Base-by-base conservation (phyloP, 129 eudicot genomes). In the Artemisia tridentata region DNA sequence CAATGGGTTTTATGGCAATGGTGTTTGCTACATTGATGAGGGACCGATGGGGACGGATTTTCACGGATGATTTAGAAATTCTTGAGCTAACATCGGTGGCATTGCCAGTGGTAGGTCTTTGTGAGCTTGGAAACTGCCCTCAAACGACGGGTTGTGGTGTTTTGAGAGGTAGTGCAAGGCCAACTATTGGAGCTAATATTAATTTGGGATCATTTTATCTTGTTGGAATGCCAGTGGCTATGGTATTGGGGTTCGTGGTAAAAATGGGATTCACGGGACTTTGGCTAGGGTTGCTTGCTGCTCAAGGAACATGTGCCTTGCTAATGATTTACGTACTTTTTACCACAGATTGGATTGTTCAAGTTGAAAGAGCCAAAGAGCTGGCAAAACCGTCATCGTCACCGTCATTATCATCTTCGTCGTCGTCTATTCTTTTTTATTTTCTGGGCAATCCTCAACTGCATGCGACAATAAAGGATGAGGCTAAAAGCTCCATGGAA, bases 101-200 rank as follows among this genome's bases (percentile, higher is more conserved):
- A 15, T 71, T 92, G 77, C 98, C 96, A 6, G 75, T 92, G 11
- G 91, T 79, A 3, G 96, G 98, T 12, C 77, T 92, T 1, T 92
- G 98, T 53, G 98, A 92, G 85, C 88, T 92, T 2, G 98, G 98
- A 45, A 92, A 92, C 78, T 92, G 98, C 70, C 97, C 97, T 48
- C 97, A 91, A 54, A 91, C 97, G 3, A 75, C 96, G 11, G 97
- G 97, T 10, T 92, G 98, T 34, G 98, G 98, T 21, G 98, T 88
- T 8, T 50, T 92, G 52, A 75, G 98, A 62, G 98, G 98, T 0
- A 88, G 96, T 57, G 96, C 98, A 11, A 63, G 98, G 83, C 98
- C 98, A 0, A 81, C 75, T 1, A 67, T 81, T 11, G 98, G 98
- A 2, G 98, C 98, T 1, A 86, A 92, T 63, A 92, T 92, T 21